Base-by-base conservation (phyloP, 1,284 basidiomycete genomes). In the Irpex lacteus region DNA sequence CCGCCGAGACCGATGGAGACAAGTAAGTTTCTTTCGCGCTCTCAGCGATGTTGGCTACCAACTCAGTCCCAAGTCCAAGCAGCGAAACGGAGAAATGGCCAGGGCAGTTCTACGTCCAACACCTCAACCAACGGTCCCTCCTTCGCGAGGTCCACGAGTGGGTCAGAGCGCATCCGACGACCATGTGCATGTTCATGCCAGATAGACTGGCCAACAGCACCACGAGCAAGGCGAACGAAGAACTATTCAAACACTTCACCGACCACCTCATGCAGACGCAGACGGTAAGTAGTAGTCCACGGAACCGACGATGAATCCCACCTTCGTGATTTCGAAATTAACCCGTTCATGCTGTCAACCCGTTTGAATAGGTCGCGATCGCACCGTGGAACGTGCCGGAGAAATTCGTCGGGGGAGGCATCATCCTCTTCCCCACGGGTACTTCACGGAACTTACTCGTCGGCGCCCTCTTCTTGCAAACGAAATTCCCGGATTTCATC, bases 1-100 rank as follows among this genome's bases (percentile, higher is more conserved):
- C 85, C 47, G 85, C 87, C 52, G 87, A 88, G 76, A 87, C 85
- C 44, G 86, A 87, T 70, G 85, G 87, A 44, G 83, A 87, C 69
- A 87, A 81, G 87, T 89, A 79, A 72, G 83, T 80, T 59, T 26
- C 40, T 52, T 54, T 50, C 26, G 26, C 58, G 60, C 54, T 60
- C 58, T 53, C 32, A 1, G 32, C 11, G 60, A 55, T 66, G 67
- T 9, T 34, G 65, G 62, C 52, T 58, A 62, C 38, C 59, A 59
- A 55, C 57, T 49, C 52, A 64, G 21, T 21, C 61, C 63, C 53
- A 68, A 60, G 49, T 50, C 62, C 68, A 73, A 70, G 69, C 70
- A 80, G 78, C 68, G 72, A 75, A 54, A 73, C 74, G 58, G 75
- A 77, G 44, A 59, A 68, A 2, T 87, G 86, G 86, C 85, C 85